phyloP scores from a whole-genome alignment of 768 basidiomycete species.

The Artomyces pyxidatus region DNA sequence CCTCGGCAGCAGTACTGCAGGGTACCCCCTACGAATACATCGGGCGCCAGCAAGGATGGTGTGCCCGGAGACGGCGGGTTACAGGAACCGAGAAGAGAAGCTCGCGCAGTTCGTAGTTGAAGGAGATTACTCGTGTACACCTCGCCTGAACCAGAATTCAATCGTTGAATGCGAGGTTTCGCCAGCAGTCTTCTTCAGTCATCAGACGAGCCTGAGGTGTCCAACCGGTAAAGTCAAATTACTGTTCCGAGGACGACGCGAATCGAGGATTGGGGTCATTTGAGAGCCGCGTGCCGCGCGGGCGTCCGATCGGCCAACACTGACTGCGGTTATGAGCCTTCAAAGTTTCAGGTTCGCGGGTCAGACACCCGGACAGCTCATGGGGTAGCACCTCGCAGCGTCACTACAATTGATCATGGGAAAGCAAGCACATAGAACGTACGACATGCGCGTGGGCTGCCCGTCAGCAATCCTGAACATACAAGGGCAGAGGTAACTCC shows the following conservation, averaged over 20 bases:
- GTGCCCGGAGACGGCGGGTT: not conserved
- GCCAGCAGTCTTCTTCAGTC: not conserved
- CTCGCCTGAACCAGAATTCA: not conserved
- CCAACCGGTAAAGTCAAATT: not conserved
- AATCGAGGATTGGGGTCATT: not conserved
- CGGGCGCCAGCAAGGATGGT: not conserved
- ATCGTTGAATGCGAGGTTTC: slow-evolving; percentile 3
- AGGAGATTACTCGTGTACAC: slow-evolving; percentile 2
- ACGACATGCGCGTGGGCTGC: not conserved
- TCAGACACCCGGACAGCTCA: not conserved
- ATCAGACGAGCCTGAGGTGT: not conserved
- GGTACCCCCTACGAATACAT: not conserved
- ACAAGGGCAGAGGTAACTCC: no score
- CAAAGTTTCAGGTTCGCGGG: no score
- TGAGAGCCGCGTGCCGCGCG: not conserved
- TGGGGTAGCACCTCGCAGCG: not conserved
- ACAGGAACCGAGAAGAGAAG: not conserved
- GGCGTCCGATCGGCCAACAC: no score
- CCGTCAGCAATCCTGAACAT: not conserved
- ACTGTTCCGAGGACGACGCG: not conserved
- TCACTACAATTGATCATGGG: not conserved
- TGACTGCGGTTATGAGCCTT: no score
- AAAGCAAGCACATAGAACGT: not conserved
- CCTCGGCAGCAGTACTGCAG: not conserved
- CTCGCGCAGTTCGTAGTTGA: not conserved